These are phyloP conservation scores for Podospora comata DNA, from an alignment of 495 filamentous ascomycete genomes.

Conservation along the genomic window DNA sequence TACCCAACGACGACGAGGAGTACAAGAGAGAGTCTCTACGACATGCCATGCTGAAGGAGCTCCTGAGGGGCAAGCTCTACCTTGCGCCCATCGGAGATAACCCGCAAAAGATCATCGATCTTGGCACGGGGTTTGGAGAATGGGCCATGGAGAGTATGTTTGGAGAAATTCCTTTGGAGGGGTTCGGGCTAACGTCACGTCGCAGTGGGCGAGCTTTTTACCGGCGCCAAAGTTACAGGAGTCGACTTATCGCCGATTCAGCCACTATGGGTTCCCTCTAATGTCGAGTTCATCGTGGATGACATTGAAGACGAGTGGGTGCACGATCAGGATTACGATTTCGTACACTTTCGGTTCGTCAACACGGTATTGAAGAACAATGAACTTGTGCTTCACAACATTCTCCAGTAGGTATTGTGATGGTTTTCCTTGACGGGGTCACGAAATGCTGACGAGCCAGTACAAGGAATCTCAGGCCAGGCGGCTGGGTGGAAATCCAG, in stretches of 20 bases:
- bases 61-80: slow-evolving; percentile 56
- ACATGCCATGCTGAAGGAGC: slow-evolving; percentile 56
- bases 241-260: slow-evolving; percentile 65
- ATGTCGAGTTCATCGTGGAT: slow-evolving; percentile 58
- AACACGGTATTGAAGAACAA: slow-evolving; percentile 50
- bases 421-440: slow-evolving; percentile 11
- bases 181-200: not conserved
- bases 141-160: slow-evolving; percentile 65
- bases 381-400: slow-evolving; percentile 31
- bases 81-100: slow-evolving; percentile 55
- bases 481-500: slow-evolving; percentile 61
- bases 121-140: slow-evolving; percentile 61
- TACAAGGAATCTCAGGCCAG: slow-evolving; percentile 57
- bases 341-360: slow-evolving; percentile 44
- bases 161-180: not conserved
- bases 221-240: slow-evolving; percentile 54
- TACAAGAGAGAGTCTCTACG: slow-evolving; percentile 47
- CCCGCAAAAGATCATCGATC: slow-evolving; percentile 61
- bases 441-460: not conserved
- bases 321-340: slow-evolving; percentile 52
- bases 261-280: slow-evolving; percentile 53
- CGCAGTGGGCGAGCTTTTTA: slow-evolving; percentile 53
- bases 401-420: slow-evolving; percentile 32
- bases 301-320: slow-evolving; percentile 58
- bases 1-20: slow-evolving; percentile 42